Base-by-base conservation (phyloP, 257 asterid species). In the Solanum chilense region DNA sequence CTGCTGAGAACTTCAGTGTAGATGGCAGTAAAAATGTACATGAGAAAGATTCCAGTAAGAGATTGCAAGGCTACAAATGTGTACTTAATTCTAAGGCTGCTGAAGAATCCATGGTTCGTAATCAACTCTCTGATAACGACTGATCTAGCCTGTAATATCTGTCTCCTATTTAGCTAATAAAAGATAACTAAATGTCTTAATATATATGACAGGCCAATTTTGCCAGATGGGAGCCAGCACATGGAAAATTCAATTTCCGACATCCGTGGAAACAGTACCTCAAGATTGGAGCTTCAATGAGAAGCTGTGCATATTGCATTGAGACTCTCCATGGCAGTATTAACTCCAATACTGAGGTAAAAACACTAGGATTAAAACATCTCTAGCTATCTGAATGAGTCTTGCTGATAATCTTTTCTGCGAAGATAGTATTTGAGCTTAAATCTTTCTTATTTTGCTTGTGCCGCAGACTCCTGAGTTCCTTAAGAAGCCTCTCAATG, bases 91-190 rank as follows among this genome's bases (percentile, higher is more conserved):
- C 98, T 15, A 94, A 94, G 93, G 94, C 95, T 44, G 85, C 92
- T 6, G 99, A 96, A 90, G 99, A 96, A 89, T 66, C 96, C 87
- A 89, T 96, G 97, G 98, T 94, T 27, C 1, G 87, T n/a, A 84
- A 29, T 58, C 49, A 5, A 20, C 86, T 71, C 42, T 31, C n/a
- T n/a, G 37, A 42, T 27, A 92, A 27, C 3, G 18, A 80, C 47
- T 31, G 44, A 47, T 29, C 85, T 29, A 47, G 44, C 15, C 52
- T 45, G 84, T 80, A 76, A 7, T 77, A 77, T 77, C 39, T 44
- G 29, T 47, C 10, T 25, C 41, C 41, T 49, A 31, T 81, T 49
- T 47, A 47, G 85, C 85, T 1, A 81, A 33, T 49, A 29, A 0
- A 81, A 47, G 69, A 81, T 49, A 29, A 49, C 45, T 81, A 52